phyloP scores from a whole-genome alignment of 805 yeast genomes.

The Myxozyma vanderwaltii region DNA sequence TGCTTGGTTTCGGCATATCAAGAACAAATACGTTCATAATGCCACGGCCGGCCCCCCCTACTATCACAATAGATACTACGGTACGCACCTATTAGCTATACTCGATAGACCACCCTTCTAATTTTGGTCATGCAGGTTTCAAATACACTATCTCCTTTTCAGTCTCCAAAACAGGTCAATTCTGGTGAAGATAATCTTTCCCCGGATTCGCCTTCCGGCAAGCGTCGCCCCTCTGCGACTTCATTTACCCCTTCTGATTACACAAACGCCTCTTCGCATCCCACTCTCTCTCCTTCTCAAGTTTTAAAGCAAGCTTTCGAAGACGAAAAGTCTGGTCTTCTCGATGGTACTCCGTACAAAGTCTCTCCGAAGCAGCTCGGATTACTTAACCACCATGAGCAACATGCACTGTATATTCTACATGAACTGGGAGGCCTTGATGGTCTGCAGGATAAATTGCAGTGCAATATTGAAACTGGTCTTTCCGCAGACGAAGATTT shows the following conservation, averaged over 20 bases:
- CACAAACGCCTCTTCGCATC: conserved; percentile 19
- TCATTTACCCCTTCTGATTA: conserved; percentile 4
- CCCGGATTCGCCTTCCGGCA: conserved; percentile 3
- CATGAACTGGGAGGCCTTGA: conserved; percentile 45
- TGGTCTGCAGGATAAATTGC: conserved; percentile 39
- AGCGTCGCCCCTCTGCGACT: conserved; percentile 10
- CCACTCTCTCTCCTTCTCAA: conserved; percentile 23
- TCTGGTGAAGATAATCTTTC: neutral
- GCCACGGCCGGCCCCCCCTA: conserved; percentile 23
- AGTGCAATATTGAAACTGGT: conserved; percentile 41
- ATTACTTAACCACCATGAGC: conserved; percentile 41
- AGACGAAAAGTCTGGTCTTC: conserved; percentile 14
- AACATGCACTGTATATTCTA: conserved; percentile 44
- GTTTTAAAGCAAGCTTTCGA: conserved; percentile 20
- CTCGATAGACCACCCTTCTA: neutral
- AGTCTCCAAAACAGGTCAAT: neutral
- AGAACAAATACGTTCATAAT: too few relatives aligned
- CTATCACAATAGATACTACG: conserved; percentile 30
- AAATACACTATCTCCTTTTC: neutral
- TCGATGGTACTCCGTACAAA: conserved; percentile 28
- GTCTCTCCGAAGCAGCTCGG: conserved; percentile 35
- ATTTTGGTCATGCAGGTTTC: neutral
- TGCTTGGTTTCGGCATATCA: too few relatives aligned
- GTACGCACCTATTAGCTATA: conserved; percentile 5
- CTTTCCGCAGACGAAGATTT: conserved; percentile 37